Evolutionary conservation across 495 filamentous ascomycete species (phyloP).

Genomic region (Pseudomonodictys pantanalensis): DNA sequence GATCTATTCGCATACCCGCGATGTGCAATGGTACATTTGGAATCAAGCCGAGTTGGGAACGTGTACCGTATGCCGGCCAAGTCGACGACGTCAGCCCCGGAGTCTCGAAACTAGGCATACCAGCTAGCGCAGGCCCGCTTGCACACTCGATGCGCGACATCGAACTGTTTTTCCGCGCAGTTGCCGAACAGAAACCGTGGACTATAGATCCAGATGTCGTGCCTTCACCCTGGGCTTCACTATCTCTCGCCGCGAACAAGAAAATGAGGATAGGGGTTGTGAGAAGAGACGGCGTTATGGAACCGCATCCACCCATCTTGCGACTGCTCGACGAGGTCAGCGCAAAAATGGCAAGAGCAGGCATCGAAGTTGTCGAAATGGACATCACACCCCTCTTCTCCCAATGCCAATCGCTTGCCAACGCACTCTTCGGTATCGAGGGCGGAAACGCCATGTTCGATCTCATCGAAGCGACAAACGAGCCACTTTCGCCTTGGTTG

Average conservation of each 20-base stretch:
- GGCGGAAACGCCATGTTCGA: conserved; percentile 53
- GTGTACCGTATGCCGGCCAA: conserved; percentile 55
- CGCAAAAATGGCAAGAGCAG: conserved; percentile 38
- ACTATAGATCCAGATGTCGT: conserved; percentile 38
- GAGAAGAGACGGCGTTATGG: conserved; percentile 54
- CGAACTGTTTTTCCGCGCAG: conserved; percentile 39
- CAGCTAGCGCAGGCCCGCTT: conserved; percentile 42
- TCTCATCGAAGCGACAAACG: conserved; percentile 52
- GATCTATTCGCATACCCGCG: conserved; percentile 64
- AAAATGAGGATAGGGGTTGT: conserved; percentile 54
- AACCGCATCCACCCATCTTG: conserved; percentile 58
- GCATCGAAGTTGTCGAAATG: conserved; percentile 55
- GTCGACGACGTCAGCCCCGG: conserved; percentile 40
- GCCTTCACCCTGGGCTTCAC: conserved; percentile 34
- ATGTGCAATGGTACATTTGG: conserved; percentile 64
- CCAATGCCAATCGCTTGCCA: conserved; percentile 55
- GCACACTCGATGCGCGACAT: conserved; percentile 39
- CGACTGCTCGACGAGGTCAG: conserved; percentile 55
- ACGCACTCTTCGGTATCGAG: conserved; percentile 57
- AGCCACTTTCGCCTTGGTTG: conserved; percentile 61
- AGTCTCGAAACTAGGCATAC: conserved; percentile 31
- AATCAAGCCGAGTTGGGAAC: conserved; percentile 52
- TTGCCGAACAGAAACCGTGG: conserved; percentile 37
- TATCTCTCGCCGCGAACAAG: conserved; percentile 25
- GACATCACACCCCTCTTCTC: conserved; percentile 48